These are phyloP conservation scores for Corniculantispora saksenae DNA, from an alignment of 2,329 filamentous ascomycete genomes.

Conservation along the genomic window DNA sequence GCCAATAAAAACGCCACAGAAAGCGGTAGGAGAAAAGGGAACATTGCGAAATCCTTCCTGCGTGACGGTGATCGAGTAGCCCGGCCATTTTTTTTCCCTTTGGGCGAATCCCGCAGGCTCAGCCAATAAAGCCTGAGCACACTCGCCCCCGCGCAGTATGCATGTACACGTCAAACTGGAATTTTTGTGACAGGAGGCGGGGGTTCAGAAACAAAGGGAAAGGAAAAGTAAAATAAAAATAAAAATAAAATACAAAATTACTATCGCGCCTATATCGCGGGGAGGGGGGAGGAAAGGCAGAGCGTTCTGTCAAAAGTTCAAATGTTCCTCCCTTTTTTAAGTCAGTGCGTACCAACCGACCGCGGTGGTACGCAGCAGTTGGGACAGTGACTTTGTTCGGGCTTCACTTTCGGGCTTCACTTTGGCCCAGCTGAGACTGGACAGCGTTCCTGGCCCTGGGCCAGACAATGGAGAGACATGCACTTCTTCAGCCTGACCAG, in stretches of 20 bases:
- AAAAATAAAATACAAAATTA: neutral
- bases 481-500: neutral
- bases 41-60: neutral
- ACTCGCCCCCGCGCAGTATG: neutral
- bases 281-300: neutral
- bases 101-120: neutral
- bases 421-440: neutral
- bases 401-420: neutral
- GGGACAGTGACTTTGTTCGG: neutral
- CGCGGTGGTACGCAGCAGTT: neutral
- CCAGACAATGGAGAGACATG: neutral
- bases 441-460: neutral
- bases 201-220: neutral
- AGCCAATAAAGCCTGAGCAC: neutral
- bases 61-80: neutral
- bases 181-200: neutral
- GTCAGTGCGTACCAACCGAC: neutral
- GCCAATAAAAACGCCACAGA: neutral
- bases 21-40: neutral
- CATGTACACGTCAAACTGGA: conserved; percentile 5
- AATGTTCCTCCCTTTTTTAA: neutral
- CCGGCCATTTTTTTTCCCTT: neutral
- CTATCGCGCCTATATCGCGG: neutral
- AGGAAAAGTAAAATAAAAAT: neutral
- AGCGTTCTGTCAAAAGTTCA: neutral